These are phyloP conservation scores for Clavaria fumosa DNA, from an alignment of 768 basidiomycete species.

Conservation along the genomic window DNA sequence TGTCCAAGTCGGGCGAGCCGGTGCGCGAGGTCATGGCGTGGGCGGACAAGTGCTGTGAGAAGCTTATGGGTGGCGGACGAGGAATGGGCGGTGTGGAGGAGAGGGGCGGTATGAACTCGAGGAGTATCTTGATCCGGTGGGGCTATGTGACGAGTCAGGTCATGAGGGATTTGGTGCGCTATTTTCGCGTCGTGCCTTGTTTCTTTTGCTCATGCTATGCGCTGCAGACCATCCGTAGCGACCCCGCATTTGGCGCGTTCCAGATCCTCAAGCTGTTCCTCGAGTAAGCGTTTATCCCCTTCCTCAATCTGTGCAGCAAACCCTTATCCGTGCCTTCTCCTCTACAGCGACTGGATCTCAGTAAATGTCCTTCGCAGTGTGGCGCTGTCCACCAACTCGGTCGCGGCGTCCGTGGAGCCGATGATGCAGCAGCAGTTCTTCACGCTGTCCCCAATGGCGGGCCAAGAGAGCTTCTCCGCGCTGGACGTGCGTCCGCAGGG, in stretches of 20 bases:
- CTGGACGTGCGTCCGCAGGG: constrained; percentile 45
- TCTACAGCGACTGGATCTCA: constrained; percentile 76
- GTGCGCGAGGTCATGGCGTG: constrained; percentile 80
- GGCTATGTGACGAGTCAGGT: constrained; percentile 88
- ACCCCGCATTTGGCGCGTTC: constrained; percentile 85
- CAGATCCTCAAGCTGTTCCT: constrained; percentile 85
- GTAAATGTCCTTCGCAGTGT: constrained; percentile 79
- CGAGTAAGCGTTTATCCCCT: constrained; percentile 37
- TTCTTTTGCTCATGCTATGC: constrained; percentile 1
- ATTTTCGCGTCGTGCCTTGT: constrained; percentile 5
- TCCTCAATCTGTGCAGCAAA: constrained; percentile 71
- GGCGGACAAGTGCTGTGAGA: constrained; percentile 83
- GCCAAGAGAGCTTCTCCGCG: constrained; percentile 61
- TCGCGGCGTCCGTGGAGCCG: constrained; percentile 83
- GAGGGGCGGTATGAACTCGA: constrained; percentile 66
- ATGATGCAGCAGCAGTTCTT: constrained; percentile 86
- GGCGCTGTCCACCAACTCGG: constrained; percentile 80
- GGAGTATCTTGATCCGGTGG: constrained; percentile 81
- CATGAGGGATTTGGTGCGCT: constrained; percentile 74
- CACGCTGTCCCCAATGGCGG: constrained; percentile 77
- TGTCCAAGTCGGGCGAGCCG: constrained; percentile 60
- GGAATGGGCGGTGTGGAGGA: constrained; percentile 53
- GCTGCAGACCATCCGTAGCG: constrained; percentile 72
- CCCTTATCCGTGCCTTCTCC: constrained; percentile 21
- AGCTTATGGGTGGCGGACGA: constrained; percentile 56